phyloP scores from a whole-genome alignment of 306 rosid genomes.

The Trifolium repens region DNA sequence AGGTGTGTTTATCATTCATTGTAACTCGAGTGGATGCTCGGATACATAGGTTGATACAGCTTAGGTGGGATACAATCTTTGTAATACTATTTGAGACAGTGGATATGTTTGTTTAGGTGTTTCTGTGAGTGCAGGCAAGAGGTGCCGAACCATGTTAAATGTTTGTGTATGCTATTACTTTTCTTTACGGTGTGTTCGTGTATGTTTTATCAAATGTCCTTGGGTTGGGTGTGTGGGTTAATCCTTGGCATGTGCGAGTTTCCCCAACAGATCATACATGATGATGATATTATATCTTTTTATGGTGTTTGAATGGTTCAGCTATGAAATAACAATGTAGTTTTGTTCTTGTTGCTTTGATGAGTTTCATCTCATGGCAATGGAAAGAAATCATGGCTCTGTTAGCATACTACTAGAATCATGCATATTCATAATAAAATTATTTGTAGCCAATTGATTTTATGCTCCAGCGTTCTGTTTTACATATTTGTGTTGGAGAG shows the following conservation, averaged over 20 bases:
- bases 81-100: background rate
- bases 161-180: background rate
- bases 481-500: constrained; percentile 3
- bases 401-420: constrained; percentile 7
- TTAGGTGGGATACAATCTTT: background rate
- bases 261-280: background rate
- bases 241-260: background rate
- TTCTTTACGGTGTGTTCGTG: background rate
- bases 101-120: background rate
- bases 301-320: constrained; percentile 21
- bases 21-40: background rate
- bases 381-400: constrained; percentile 19
- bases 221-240: background rate
- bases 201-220: background rate
- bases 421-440: background rate
- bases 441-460: background rate
- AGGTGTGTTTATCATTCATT: background rate
- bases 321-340: constrained; percentile 22
- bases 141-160: background rate
- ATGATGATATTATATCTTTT: constrained; percentile 1
- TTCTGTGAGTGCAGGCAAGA: background rate
- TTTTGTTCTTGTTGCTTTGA: constrained; percentile 2
- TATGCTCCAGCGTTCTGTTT: constrained; percentile 19
- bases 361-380: constrained; percentile 6
- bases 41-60: background rate